Conservation (phyloP, 2,329 filamentous ascomycete genomes). For the Didymellaceae sp. region DNA sequence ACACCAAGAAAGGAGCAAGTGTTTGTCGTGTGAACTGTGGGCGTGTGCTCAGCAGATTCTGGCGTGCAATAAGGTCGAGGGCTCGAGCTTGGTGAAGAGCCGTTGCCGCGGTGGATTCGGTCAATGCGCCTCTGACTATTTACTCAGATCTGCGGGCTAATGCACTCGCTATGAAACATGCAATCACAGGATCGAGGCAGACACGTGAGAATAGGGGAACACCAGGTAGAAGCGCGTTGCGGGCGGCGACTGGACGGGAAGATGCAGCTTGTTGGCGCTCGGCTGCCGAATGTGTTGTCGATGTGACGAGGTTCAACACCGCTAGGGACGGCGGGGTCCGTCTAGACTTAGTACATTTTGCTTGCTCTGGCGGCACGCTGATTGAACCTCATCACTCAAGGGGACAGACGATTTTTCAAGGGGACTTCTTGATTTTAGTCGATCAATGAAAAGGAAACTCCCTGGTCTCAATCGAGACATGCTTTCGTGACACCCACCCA, state of each 20-base stretch:
- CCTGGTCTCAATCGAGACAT: constrained; percentile 8
- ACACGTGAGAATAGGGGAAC: constrained; percentile 23
- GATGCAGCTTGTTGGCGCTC: constrained; percentile 35
- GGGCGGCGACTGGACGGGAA: constrained; percentile 30
- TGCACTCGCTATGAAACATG: constrained; percentile 26
- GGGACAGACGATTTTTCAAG: background rate
- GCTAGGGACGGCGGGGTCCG: constrained; percentile 22
- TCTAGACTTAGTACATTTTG: constrained; percentile 19
- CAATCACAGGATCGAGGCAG: constrained; percentile 25
- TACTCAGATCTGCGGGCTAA: constrained; percentile 30
- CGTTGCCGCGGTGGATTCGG: constrained; percentile 22
- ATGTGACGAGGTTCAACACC: constrained; percentile 30
- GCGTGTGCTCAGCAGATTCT: constrained; percentile 14
- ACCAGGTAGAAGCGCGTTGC: constrained; percentile 24
- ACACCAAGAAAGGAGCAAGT: background rate
- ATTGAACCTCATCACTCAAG: constrained; percentile 6
- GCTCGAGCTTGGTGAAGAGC: constrained; percentile 29
- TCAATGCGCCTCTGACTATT: constrained; percentile 41
- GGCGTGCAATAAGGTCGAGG: constrained; percentile 10
- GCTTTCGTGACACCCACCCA: constrained; percentile 11
- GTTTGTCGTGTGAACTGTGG: background rate
- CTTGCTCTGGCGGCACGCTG: constrained; percentile 3
- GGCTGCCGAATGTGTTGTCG: constrained; percentile 21
- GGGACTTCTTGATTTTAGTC: background rate
- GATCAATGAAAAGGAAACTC: background rate